Evolutionary conservation across 2,329 filamentous ascomycete species (phyloP), one percentile per base, ranked within the genome.

Genomic region (Aspergillus sp.): DNA sequence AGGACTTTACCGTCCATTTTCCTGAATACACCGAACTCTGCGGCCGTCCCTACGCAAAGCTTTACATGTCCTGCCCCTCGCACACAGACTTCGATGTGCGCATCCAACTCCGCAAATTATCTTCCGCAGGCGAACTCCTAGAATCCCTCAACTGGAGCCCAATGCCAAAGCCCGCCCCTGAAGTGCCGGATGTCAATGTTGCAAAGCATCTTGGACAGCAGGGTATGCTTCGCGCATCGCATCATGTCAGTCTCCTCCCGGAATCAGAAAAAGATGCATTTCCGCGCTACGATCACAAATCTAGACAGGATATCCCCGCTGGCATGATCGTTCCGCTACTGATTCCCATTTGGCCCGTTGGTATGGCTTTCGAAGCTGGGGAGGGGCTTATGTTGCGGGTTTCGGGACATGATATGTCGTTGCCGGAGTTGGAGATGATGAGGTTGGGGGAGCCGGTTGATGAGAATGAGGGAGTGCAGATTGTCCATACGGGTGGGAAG

Each of bases 311-410:
- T 3, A 46, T 57, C 15, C 48, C 49, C 0, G 50, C 53, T 3
- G 32, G 41, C 4, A 45, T 5, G 20, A 5, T 59, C 17, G 47
- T 58, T 4, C 44, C 51, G 2, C 30, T 61, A 3, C 25, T 52
- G 5, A 57, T 60, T 2, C 48, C 49, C 0, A 47, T 60, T 3
- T 60, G 58, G 59, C 60, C 56, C 1, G 48, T 51, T 4, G 58
- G 58, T 1, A 55, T 60, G 50, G 49, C 57, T 2, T 61, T 59
- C 39, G 57, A 52, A n/a, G 46, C 49, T 1, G 59, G 58, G 7
- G 60, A 62, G 35, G 51, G 49, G 0, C 15, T 61, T 3, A 44
- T 57, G 41, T 41, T 62, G 4, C 44, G 53, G 6, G 30, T 61
- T 4, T 51, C 60, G 0, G 57, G 57, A 4, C 56, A 60, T 22